Percentiles rank a stretch among this genome's conserved stretches.
These are phyloP conservation scores for Conidiobolus incongruus DNA, from an alignment of 371 early-diverging fungal genomes.

Conservation along the genomic window DNA sequence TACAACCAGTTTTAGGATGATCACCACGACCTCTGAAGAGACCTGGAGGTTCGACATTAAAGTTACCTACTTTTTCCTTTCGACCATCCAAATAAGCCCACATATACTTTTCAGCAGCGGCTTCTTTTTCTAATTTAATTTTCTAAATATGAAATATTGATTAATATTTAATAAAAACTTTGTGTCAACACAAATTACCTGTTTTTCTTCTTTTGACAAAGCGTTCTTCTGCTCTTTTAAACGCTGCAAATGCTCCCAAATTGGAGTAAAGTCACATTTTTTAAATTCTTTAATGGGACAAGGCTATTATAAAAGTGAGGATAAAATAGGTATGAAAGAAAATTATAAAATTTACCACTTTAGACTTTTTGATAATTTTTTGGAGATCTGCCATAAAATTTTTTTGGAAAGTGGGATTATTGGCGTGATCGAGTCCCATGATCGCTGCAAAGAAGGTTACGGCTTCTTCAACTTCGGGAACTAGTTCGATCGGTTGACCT, in stretches of 20 bases:
- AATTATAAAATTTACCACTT: conserved; percentile 22
- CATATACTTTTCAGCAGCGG: conserved; percentile 50
- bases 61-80: conserved; percentile 93
- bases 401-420: conserved; percentile 58
- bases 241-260: conserved; percentile 50
- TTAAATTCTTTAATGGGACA: conserved; percentile 51
- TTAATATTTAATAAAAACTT: background rate
- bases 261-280: conserved; percentile 79
- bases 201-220: conserved; percentile 80
- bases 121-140: conserved; percentile 45
- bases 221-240: conserved; percentile 59
- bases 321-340: background rate
- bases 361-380: conserved; percentile 29
- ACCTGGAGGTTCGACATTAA: conserved; percentile 87
- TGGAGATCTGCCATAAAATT: conserved; percentile 87
- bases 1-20: conserved; percentile 83
- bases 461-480: conserved; percentile 79
- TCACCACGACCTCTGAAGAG: conserved; percentile 92
- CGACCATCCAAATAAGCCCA: conserved; percentile 65
- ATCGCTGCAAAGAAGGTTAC: conserved; percentile 84
- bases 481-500: conserved; percentile 34
- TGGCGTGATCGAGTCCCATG: conserved; percentile 61
- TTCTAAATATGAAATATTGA: conserved; percentile 8
- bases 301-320: conserved; percentile 11
- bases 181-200: conserved; percentile 10